Conservation (phyloP, 208 protist species). For the Porcisia hertigi region DNA sequence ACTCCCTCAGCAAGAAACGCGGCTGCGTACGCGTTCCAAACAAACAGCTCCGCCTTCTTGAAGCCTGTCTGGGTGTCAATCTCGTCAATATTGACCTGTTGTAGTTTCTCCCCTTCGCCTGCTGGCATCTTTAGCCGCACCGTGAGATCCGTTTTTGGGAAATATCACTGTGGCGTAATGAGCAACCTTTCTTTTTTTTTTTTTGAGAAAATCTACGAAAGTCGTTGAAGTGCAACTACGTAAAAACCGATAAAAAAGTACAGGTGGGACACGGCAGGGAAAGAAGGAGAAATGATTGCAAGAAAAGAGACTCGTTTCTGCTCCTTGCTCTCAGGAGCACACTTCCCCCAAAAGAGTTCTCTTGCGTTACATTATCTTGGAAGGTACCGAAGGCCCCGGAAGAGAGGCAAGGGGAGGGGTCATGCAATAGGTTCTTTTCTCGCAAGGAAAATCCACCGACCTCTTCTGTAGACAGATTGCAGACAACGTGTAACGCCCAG, state of each 20-base stretch:
- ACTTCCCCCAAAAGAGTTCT: no score
- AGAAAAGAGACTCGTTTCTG: no score
- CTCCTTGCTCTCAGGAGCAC: no score
- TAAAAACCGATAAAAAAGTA: no score
- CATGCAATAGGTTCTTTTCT: no score
- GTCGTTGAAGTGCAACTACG: not conserved
- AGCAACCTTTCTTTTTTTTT: not conserved
- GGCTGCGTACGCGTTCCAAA: constrained; percentile 77
- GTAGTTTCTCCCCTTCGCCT: constrained; percentile 8
- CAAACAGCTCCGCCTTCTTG: constrained; percentile 73
- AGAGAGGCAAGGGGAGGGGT: no score
- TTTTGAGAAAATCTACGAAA: no score
- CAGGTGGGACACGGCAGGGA: not conserved
- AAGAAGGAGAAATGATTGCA: no score
- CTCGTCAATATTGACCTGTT: constrained; percentile 70
- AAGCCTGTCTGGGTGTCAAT: constrained; percentile 84
- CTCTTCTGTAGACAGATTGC: no score
- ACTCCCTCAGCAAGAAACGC: constrained; percentile 59
- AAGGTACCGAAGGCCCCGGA: no score
- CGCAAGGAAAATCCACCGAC: no score
- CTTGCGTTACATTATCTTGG: no score
- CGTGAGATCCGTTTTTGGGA: not conserved
- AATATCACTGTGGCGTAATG: not conserved
- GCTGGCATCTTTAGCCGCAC: constrained; percentile 7
- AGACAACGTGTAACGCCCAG: not conserved